Percentiles rank a stretch among this genome's conserved stretches.
Conservation (phyloP, 208 protist genomes). For the Blastocrithidia nonstop region DNA sequence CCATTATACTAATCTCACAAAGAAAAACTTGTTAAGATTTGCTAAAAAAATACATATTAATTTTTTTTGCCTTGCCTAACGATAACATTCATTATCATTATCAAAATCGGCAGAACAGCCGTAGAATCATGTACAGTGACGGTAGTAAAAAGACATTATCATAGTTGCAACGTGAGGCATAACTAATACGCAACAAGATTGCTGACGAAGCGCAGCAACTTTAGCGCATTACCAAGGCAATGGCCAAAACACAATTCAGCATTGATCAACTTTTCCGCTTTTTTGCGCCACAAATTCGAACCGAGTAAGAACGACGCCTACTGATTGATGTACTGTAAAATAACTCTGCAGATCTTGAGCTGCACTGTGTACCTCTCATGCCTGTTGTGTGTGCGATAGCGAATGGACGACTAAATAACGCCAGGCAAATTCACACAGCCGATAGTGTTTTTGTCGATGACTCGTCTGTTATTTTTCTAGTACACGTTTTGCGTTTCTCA, state of each 20-base stretch:
- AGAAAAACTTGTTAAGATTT: no score
- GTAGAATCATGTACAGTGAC: conserved; percentile 63
- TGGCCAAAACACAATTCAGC: conserved; percentile 42
- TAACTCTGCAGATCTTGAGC: conserved; percentile 40
- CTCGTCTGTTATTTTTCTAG: conserved; percentile 52
- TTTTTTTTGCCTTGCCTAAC: no score
- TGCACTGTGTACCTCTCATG: conserved; percentile 49
- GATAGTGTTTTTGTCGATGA: conserved; percentile 49
- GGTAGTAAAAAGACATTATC: conserved; percentile 72
- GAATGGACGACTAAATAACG: conserved; percentile 52
- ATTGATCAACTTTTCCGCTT: conserved; percentile 69
- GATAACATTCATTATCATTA: no score
- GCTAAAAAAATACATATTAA: no score
- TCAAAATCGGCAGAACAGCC: no score
- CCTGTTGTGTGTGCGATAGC: conserved; percentile 54
- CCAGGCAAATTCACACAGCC: conserved; percentile 33
- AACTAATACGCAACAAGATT: conserved; percentile 37
- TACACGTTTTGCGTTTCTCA: conserved; percentile 66
- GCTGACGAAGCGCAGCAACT: conserved; percentile 48
- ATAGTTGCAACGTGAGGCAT: conserved; percentile 60
- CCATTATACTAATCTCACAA: no score
- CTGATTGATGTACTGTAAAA: conserved; percentile 49
- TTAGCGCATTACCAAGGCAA: conserved; percentile 41
- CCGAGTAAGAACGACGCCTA: conserved; percentile 39
- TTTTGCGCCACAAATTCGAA: conserved; percentile 51